Evolutionary conservation across 495 filamentous ascomycete species (phyloP).

Genomic region (Pseudevernia furfuracea): DNA sequence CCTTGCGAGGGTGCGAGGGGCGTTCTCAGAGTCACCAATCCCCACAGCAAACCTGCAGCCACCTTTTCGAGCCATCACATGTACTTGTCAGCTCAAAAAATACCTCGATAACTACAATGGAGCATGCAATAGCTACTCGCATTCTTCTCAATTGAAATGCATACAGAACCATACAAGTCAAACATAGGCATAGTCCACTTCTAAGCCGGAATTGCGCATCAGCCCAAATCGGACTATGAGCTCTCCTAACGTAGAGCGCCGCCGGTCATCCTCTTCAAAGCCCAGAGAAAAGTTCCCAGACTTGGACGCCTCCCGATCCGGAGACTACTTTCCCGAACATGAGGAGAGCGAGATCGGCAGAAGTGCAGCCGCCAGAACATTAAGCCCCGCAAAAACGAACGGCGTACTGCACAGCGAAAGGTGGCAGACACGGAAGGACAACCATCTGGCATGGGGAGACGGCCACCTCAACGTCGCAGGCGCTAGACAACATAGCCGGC

Average conservation of each 20-base stretch:
- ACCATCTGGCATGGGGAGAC: conserved; percentile 32
- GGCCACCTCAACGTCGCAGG: conserved; percentile 44
- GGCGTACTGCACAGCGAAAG: conserved; percentile 28
- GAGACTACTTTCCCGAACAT: conserved; percentile 16
- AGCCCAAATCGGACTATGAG: conserved; percentile 21
- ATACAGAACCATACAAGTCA: background rate
- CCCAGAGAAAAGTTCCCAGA: conserved; percentile 26
- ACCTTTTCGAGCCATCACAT: conserved; percentile 5
- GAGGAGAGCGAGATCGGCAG: conserved; percentile 3
- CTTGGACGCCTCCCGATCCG: conserved; percentile 19
- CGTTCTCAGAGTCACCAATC: background rate
- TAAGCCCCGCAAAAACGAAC: conserved; percentile 27
- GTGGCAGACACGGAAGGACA: conserved; percentile 48
- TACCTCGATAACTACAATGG: background rate
- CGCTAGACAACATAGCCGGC: conserved; percentile 50
- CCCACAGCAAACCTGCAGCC: background rate
- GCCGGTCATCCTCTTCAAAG: conserved; percentile 23
- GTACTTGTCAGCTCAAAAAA: background rate
- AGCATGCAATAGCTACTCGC: conserved; percentile 4
- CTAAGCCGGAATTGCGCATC: conserved; percentile 9
- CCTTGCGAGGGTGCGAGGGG: background rate
- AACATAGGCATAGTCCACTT: conserved; percentile 2
- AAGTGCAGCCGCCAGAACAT: conserved; percentile 12
- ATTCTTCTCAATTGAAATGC: background rate
- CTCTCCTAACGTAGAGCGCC: conserved; percentile 22